Evolutionary conservation across 2,329 filamentous ascomycete genomes (phyloP), one percentile per base, ranked within the genome.

Genomic region (Hymenoscyphus infarciens): DNA sequence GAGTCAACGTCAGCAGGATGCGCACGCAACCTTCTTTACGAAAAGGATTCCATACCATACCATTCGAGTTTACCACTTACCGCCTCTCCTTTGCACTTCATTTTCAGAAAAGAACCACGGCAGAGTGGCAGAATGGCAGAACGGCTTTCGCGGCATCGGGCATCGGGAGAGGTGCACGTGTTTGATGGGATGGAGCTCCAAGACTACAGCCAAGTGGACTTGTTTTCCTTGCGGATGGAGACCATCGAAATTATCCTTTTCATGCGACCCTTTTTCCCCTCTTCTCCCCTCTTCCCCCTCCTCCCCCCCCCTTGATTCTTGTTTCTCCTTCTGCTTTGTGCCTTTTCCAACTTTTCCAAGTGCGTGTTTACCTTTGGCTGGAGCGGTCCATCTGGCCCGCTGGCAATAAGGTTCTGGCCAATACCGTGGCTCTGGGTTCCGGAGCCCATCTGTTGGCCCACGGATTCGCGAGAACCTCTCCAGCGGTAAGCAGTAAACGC

Each of bases 381-480:
- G 45, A 52, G 19, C 22, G 19, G 45, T 52, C 8, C 39, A 2
- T 7, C 8, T 8, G n/a, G 16, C 22, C 45, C 45, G 45, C 45
- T 52, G 45, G n/a, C 45, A 22, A 52, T 52, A 52, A 52, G 19
- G 45, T 52, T 52, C 19, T 52, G 45, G 22, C 45, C 45, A 52
- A 22, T 35, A 35, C 42, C 42, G 42, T 19, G 42, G 42, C n/a
- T 22, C 22, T 49, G 42, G 42, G 42, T 19, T 49, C 42, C n/a
- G 42, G 42, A 49, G n/a, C 16, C 42, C 45, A 22, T 52, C 25
- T 52, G n/a, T 22, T 52, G 45, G 19, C 45, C 45, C 45, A 22
- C 45, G 5, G 19, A 22, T 22, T 52, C 45, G 45, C 19, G 11
- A 52, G 22, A 52, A 27, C 10, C 8, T 13, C 45, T 25, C 22